Evolutionary conservation across 306 rosid genomes (phyloP).

Genomic region (Gastrolobium villosum): DNA sequence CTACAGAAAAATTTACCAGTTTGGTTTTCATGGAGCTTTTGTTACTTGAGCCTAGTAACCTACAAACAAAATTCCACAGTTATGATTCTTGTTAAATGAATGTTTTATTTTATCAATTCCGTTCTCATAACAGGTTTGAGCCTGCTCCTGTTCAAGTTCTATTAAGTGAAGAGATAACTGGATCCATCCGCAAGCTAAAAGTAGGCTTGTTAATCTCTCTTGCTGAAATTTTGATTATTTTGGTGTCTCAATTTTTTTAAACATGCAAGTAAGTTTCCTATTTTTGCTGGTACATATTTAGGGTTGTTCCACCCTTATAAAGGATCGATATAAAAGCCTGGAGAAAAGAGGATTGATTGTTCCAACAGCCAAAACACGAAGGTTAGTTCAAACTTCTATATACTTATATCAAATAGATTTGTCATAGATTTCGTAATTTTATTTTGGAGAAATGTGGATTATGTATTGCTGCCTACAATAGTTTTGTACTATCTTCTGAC

Average conservation of each 20-base stretch:
- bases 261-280: conserved; percentile 31
- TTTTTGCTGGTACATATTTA: conserved; percentile 43
- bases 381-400: conserved; percentile 59
- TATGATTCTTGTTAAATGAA: conserved; percentile 5
- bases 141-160: conserved; percentile 93
- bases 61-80: background rate
- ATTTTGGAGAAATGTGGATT: conserved; percentile 14
- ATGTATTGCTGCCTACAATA: background rate
- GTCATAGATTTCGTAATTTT: background rate
- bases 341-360: conserved; percentile 91
- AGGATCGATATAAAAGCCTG: conserved; percentile 87
- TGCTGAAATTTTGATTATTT: background rate
- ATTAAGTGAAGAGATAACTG: conserved; percentile 84
- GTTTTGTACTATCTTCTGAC: background rate
- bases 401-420: background rate
- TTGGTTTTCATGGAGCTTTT: background rate
- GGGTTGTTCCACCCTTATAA: conserved; percentile 88
- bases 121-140: conserved; percentile 70
- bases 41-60: background rate
- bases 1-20: background rate
- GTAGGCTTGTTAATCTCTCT: conserved; percentile 46
- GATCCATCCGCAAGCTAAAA: conserved; percentile 90
- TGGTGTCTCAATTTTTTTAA: conserved; percentile 26
- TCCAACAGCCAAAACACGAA: conserved; percentile 61
- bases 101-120: background rate